Evolutionary conservation across 441 rosid genomes (phyloP).

Genomic region (Lepidium campestre): DNA sequence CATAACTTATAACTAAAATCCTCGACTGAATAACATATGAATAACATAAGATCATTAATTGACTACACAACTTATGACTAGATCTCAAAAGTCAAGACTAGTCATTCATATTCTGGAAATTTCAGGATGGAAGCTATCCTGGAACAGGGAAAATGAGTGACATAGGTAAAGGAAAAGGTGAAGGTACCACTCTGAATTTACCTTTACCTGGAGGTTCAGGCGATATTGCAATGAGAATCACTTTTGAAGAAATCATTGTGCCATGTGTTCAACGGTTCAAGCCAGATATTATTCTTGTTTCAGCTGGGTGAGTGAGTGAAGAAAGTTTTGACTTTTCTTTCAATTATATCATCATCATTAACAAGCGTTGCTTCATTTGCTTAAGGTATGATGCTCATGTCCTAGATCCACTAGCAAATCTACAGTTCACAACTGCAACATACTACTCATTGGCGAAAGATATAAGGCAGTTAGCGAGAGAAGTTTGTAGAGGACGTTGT

Average conservation of each 20-base stretch:
- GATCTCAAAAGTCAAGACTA: not conserved
- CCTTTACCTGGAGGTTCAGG: conserved; percentile 96
- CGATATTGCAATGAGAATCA: conserved; percentile 75
- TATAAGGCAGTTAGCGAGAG: conserved; percentile 76
- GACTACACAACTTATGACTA: not conserved
- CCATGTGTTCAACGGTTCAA: conserved; percentile 90
- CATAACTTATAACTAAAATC: not conserved
- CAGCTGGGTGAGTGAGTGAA: conserved; percentile 71
- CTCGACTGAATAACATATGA: not conserved
- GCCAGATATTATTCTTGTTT: conserved; percentile 86
- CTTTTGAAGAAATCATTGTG: conserved; percentile 77
- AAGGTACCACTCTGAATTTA: conserved; percentile 81
- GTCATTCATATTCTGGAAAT: not conserved
- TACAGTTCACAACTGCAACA: conserved; percentile 85
- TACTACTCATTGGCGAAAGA: conserved; percentile 71
- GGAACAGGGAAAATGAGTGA: conserved; percentile 84
- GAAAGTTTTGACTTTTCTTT: not conserved
- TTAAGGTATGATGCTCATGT: conserved; percentile 76
- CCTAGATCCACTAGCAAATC: conserved; percentile 78
- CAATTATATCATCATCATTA: not conserved
- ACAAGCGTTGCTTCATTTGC: not conserved
- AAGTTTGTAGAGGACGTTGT: conserved; percentile 82
- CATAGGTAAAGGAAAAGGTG: conserved; percentile 76
- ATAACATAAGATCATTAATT: not conserved
- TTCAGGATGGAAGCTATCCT: conserved; percentile 90